Evolutionary conservation across 2,329 filamentous ascomycete species (phyloP).

Genomic region (Chalaropsis ovoidea): DNA sequence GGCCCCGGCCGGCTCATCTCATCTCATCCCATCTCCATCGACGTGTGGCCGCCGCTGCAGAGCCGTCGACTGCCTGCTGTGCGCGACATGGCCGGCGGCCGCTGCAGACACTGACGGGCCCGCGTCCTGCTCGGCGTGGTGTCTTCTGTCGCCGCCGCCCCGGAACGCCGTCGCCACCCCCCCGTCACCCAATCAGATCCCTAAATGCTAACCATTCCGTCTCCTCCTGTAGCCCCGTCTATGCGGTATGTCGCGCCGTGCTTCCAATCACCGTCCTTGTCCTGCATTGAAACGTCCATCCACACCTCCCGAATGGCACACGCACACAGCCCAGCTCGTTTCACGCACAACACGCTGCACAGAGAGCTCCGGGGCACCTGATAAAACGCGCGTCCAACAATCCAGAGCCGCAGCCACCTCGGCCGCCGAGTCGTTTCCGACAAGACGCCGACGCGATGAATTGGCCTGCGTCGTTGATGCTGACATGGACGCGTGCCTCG

Average conservation of each 20-base stretch:
- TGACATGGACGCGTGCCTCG: constrained; percentile 26
- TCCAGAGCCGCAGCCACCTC: not conserved
- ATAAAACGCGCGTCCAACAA: not conserved
- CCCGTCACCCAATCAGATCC: not conserved
- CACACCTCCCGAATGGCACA: not conserved
- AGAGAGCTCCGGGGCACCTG: not conserved
- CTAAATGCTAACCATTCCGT: constrained; percentile 14
- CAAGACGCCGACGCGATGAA: not conserved
- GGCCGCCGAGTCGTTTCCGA: not conserved
- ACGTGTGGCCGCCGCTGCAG: no score
- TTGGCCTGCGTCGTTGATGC: constrained; percentile 25
- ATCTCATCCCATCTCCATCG: not conserved
- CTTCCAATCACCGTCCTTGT: constrained; percentile 19
- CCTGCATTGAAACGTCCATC: not conserved
- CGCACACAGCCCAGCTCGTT: not conserved
- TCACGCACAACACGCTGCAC: not conserved
- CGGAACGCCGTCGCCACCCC: not conserved
- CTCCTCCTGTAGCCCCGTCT: constrained; percentile 64
- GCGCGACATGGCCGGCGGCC: not conserved
- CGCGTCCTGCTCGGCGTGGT: no score
- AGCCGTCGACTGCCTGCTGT: no score
- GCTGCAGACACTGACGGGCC: not conserved
- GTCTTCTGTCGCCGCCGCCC: no score
- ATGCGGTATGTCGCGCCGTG: constrained; percentile 71
- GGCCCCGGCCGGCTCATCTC: constrained; percentile 21